Conservation (phyloP, 208 protist species). For the Trichomonas vaginalis region DNA sequence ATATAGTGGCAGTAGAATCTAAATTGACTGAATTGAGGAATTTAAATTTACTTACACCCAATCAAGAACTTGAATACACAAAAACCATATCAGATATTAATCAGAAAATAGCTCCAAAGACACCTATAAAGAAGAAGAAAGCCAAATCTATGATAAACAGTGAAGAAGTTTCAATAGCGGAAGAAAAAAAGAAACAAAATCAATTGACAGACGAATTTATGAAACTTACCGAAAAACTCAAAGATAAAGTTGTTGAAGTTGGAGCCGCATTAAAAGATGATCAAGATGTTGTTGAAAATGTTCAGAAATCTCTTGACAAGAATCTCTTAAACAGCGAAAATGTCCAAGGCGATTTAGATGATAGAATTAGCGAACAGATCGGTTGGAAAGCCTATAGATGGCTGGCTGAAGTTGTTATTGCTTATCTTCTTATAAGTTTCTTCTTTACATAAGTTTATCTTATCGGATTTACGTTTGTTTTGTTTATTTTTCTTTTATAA, state of each 20-base stretch:
- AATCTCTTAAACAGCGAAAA: background rate
- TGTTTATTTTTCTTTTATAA: no score
- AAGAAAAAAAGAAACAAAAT: background rate
- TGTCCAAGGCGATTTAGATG: background rate
- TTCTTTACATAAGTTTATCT: background rate
- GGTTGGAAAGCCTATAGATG: background rate
- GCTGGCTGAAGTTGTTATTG: background rate
- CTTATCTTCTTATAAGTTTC: background rate
- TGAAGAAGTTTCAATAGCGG: background rate
- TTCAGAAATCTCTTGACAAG: background rate
- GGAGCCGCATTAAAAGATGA: background rate
- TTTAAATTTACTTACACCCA: background rate
- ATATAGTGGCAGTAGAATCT: background rate
- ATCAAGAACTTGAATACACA: background rate
- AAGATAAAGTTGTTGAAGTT: background rate
- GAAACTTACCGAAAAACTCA: background rate
- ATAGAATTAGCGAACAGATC: background rate
- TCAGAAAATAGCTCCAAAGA: background rate
- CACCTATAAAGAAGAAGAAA: background rate
- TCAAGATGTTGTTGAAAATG: background rate
- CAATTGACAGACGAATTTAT: background rate
- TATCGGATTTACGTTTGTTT: no score
- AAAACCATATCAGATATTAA: background rate
- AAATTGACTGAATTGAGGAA: background rate
- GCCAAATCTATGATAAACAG: background rate